Percentiles rank a stretch among this genome's conserved stretches.
Evolutionary conservation across 768 basidiomycete species (phyloP).

Genomic region (Lyophyllum atratum): DNA sequence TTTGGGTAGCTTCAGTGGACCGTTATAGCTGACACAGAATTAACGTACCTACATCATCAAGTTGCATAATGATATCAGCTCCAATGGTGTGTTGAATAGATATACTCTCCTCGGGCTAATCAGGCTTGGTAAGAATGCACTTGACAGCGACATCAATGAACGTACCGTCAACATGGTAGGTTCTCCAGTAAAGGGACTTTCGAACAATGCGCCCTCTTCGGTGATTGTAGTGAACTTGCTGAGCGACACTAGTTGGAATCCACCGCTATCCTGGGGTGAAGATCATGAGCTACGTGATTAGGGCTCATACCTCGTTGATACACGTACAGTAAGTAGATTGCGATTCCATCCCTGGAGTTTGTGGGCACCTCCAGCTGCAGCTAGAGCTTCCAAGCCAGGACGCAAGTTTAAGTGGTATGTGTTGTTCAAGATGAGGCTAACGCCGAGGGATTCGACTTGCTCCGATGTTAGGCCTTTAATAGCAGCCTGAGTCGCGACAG

Average conservation of each 20-base stretch:
- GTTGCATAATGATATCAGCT: slow-evolving; percentile 93
- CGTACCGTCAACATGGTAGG: slow-evolving; percentile 85
- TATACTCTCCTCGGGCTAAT: slow-evolving; percentile 90
- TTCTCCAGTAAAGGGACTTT: slow-evolving; percentile 83
- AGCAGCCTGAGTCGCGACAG: slow-evolving; percentile 89
- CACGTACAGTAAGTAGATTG: slow-evolving; percentile 76
- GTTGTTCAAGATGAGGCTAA: slow-evolving; percentile 86
- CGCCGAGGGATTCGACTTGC: slow-evolving; percentile 79
- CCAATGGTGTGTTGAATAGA: slow-evolving; percentile 89
- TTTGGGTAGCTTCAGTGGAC: background rate
- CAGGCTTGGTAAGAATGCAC: slow-evolving; percentile 6
- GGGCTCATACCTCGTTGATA: slow-evolving; percentile 20
- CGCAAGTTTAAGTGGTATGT: slow-evolving; percentile 90
- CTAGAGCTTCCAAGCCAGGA: slow-evolving; percentile 74
- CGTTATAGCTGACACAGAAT: background rate
- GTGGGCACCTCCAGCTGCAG: slow-evolving; percentile 83
- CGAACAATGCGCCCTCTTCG: slow-evolving; percentile 85
- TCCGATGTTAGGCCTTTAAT: slow-evolving; percentile 90
- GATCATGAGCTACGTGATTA: background rate
- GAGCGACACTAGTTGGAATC: slow-evolving; percentile 85
- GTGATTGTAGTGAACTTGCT: slow-evolving; percentile 85
- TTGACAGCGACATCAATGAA: slow-evolving; percentile 9
- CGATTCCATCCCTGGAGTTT: slow-evolving; percentile 86
- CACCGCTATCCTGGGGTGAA: slow-evolving; percentile 73
- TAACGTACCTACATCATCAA: slow-evolving; percentile 83